Percentiles rank a stretch among this genome's conserved stretches.
Evolutionary conservation across 768 basidiomycete species (phyloP).

Genomic region (Exsudoporus frostii): DNA sequence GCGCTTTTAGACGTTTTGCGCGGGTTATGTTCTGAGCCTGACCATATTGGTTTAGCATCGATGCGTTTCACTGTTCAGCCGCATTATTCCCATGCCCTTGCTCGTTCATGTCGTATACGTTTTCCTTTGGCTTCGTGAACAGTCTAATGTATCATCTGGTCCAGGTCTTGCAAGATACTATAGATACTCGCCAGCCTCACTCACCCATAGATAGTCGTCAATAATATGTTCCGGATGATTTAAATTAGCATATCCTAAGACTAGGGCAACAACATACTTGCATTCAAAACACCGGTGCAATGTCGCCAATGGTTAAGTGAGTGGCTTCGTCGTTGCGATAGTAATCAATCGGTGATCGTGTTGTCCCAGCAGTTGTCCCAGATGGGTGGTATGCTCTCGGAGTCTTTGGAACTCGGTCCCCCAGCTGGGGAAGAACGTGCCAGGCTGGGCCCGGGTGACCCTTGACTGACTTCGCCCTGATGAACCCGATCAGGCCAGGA

Average conservation of each 20-base stretch:
- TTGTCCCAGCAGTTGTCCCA: too few relatives aligned
- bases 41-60: background rate
- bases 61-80: background rate
- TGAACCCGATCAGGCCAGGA: too few relatives aligned
- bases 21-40: background rate
- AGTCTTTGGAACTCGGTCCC: too few relatives aligned
- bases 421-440: too few relatives aligned
- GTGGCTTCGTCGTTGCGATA: too few relatives aligned
- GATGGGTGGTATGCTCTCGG: too few relatives aligned
- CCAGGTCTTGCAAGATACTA: background rate
- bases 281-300: too few relatives aligned
- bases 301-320: too few relatives aligned
- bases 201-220: background rate
- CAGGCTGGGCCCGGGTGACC: too few relatives aligned
- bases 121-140: background rate
- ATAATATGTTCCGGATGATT: background rate
- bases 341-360: too few relatives aligned
- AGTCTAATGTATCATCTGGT: background rate
- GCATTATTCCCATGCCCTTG: conserved; percentile 38
- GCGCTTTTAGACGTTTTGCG: background rate
- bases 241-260: background rate
- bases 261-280: too few relatives aligned
- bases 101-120: background rate
- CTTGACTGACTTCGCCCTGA: too few relatives aligned
- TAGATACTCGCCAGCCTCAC: background rate